phyloP scores from a whole-genome alignment of 1,139 yeast genomes.

The Suhomyces atakaporum region DNA sequence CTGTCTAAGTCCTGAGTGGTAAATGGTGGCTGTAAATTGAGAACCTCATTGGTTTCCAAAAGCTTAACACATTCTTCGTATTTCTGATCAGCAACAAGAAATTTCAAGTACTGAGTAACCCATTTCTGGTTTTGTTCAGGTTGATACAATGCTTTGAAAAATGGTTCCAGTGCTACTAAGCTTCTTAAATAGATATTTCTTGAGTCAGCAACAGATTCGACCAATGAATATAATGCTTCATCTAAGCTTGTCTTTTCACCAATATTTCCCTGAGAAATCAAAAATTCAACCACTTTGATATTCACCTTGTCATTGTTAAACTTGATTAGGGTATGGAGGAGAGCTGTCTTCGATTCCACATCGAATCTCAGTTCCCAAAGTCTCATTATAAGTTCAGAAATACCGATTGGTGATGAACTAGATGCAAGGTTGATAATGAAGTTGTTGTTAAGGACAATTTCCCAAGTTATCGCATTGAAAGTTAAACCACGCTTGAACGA shows the following conservation, averaged over 20 bases:
- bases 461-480: slow-evolving; percentile 38
- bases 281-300: slow-evolving; percentile 25
- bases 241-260: slow-evolving; percentile 9
- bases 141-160: slow-evolving; percentile 16
- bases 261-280: slow-evolving; percentile 12
- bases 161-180: slow-evolving; percentile 14
- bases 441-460: slow-evolving; percentile 31
- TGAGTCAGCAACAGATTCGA: slow-evolving; percentile 17
- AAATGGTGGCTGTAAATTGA: not conserved
- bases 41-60: slow-evolving; percentile 11
- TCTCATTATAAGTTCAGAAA: slow-evolving; percentile 29
- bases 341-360: slow-evolving; percentile 15
- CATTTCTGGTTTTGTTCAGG: slow-evolving; percentile 19
- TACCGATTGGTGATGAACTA: slow-evolving; percentile 16
- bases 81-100: slow-evolving; percentile 17
- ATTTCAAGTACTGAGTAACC: slow-evolving; percentile 22
- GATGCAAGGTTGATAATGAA: slow-evolving; percentile 24
- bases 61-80: slow-evolving; percentile 13
- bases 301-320: slow-evolving; percentile 33
- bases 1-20: slow-evolving; percentile 7
- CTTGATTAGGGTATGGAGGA: slow-evolving; percentile 24
- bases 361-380: slow-evolving; percentile 25
- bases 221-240: slow-evolving; percentile 12
- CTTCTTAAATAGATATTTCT: slow-evolving; percentile 25
- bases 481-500: slow-evolving; percentile 31